These are phyloP conservation scores for Nicotiana benthamiana DNA, from an alignment of 257 asterid genomes.

Conservation along the genomic window DNA sequence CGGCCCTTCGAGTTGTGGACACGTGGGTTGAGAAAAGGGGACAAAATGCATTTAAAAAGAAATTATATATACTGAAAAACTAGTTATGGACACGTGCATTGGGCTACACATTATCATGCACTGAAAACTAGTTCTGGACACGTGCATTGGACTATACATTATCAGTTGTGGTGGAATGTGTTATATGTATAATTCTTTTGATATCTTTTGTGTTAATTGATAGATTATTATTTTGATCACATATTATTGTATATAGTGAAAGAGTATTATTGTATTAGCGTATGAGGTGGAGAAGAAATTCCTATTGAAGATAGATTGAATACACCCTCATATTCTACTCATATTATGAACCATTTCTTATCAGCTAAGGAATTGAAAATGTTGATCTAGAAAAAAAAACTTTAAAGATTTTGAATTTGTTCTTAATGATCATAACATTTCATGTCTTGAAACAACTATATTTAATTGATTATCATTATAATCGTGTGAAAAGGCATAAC, in stretches of 20 bases:
- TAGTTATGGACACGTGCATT: no score
- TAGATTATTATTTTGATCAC: neutral
- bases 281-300: neutral
- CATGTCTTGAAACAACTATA: neutral
- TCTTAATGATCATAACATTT: no score
- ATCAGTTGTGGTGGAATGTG: neutral
- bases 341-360: neutral
- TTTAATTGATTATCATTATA: neutral
- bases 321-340: neutral
- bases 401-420: no score
- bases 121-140: no score
- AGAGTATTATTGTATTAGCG: neutral
- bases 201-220: neutral
- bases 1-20: no score
- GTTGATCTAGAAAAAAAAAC: neutral
- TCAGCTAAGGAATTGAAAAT: neutral
- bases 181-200: neutral
- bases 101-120: no score
- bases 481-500: neutral
- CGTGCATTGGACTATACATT: neutral
- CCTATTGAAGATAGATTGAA: neutral
- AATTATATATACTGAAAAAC: constrained; percentile 11
- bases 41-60: neutral
- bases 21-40: neutral
- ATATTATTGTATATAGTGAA: neutral